These are phyloP conservation scores for Crithidia acanthocephali DNA, from an alignment of 208 protist species.

Conservation along the genomic window DNA sequence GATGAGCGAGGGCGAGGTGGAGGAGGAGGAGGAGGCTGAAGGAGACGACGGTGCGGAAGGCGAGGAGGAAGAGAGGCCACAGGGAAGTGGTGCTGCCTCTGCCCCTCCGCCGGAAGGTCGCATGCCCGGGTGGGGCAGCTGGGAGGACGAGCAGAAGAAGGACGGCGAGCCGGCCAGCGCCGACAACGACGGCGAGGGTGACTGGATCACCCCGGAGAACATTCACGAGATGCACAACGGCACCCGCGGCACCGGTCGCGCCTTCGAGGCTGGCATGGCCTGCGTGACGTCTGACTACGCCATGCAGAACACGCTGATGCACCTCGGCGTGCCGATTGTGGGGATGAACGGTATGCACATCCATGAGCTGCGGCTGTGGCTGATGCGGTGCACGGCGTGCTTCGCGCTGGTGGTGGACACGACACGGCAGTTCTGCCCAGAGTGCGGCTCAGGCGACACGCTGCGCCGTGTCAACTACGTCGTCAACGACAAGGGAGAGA, in stretches of 20 bases:
- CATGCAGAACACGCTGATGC: constrained; percentile 95
- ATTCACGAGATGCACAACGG: constrained; percentile 52
- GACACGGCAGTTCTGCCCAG: constrained; percentile 92
- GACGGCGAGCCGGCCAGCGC: constrained; percentile 34
- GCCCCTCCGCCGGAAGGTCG: background rate
- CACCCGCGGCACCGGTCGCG: constrained; percentile 28
- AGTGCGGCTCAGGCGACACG: constrained; percentile 90
- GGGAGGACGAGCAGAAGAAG: constrained; percentile 47
- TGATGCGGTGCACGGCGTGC: constrained; percentile 91
- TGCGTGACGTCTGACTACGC: constrained; percentile 96
- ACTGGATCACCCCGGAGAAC: constrained; percentile 95
- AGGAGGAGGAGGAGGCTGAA: constrained; percentile 36
- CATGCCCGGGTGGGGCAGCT: constrained; percentile 33
- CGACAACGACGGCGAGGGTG: constrained; percentile 70
- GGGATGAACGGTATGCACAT: constrained; percentile 90
- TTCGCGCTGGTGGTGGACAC: constrained; percentile 88
- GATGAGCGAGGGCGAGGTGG: constrained; percentile 24
- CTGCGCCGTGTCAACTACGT: constrained; percentile 92
- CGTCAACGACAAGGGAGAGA: constrained; percentile 80
- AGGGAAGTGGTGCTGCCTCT: background rate
- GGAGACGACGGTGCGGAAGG: constrained; percentile 38
- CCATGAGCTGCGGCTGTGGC: constrained; percentile 87
- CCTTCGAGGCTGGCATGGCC: constrained; percentile 79
- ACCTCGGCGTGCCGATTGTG: constrained; percentile 90
- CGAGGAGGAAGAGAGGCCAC: background rate